Evolutionary conservation across 306 rosid genomes (phyloP).

Genomic region (Cucumis hystrix): DNA sequence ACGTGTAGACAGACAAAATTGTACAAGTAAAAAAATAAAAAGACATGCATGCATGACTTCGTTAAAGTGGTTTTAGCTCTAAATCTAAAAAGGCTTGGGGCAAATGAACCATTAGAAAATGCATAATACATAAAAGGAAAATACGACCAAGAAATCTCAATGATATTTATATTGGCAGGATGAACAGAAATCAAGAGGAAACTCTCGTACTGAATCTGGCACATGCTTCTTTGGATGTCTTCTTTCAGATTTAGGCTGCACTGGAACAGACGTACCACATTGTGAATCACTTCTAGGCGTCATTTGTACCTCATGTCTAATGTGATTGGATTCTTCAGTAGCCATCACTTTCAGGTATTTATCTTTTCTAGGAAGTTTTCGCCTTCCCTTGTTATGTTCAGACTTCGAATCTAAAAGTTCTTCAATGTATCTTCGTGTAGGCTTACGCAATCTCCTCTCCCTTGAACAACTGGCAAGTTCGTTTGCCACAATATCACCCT

Average conservation of each 20-base stretch:
- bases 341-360: conserved; percentile 18
- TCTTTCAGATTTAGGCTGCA: conserved; percentile 25
- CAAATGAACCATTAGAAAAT: neutral
- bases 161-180: neutral
- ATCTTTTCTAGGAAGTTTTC: conserved; percentile 29
- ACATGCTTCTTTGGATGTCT: conserved; percentile 50
- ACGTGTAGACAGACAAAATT: neutral
- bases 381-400: conserved; percentile 25
- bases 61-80: neutral
- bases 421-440: conserved; percentile 66
- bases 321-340: conserved; percentile 19
- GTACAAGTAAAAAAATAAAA: neutral
- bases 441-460: conserved; percentile 71
- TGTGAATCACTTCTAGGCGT: conserved; percentile 29
- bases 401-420: conserved; percentile 40
- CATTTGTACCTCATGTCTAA: conserved; percentile 26
- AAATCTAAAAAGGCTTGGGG: neutral
- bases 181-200: neutral
- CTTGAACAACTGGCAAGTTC: conserved; percentile 24
- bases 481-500: conserved; percentile 24
- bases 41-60: neutral
- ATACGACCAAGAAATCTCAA: neutral
- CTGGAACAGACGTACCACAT: conserved; percentile 28
- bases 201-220: conserved; percentile 7
- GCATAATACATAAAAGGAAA: neutral